phyloP scores from a whole-genome alignment of 1,139 yeast species.

The Nakaseomyces bracarensis region DNA sequence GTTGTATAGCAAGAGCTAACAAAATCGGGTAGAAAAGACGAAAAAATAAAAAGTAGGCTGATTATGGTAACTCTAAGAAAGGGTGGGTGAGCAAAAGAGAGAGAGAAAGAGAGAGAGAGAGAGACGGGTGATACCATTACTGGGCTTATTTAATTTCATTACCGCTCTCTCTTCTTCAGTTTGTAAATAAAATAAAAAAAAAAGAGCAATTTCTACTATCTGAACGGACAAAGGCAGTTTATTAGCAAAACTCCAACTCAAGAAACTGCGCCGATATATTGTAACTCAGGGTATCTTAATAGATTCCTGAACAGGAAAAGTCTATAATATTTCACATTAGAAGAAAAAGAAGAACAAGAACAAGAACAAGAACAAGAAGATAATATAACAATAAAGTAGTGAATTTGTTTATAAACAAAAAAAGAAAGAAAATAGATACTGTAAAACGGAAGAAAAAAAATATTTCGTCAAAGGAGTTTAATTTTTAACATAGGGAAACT shows the following conservation, averaged over 20 bases:
- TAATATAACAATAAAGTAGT: too few species aligned
- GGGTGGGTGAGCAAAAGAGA: neutral
- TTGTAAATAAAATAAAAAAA: too few species aligned
- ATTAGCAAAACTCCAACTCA: neutral
- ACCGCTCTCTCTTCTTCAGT: neutral
- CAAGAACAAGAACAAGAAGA: neutral
- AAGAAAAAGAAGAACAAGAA: too few species aligned
- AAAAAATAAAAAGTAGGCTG: conserved; percentile 1
- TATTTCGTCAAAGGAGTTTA: conserved; percentile 1
- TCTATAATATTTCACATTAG: too few species aligned
- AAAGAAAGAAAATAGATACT: neutral
- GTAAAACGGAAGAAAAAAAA: neutral
- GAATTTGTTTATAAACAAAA: too few species aligned
- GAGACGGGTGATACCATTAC: neutral
- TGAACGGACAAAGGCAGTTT: too few species aligned
- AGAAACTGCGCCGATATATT: neutral
- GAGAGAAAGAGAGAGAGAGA: neutral
- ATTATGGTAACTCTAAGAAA: neutral
- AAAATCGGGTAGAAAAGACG: neutral
- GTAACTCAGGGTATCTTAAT: neutral
- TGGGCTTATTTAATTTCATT: neutral
- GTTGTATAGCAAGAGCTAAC: too few species aligned
- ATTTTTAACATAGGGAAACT: too few species aligned
- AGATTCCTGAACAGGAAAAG: neutral
- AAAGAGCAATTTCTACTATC: too few species aligned